phyloP scores from a whole-genome alignment of 225 moss, liverwort and hornwort genomes.

The Physcomitrellopsis africana region DNA sequence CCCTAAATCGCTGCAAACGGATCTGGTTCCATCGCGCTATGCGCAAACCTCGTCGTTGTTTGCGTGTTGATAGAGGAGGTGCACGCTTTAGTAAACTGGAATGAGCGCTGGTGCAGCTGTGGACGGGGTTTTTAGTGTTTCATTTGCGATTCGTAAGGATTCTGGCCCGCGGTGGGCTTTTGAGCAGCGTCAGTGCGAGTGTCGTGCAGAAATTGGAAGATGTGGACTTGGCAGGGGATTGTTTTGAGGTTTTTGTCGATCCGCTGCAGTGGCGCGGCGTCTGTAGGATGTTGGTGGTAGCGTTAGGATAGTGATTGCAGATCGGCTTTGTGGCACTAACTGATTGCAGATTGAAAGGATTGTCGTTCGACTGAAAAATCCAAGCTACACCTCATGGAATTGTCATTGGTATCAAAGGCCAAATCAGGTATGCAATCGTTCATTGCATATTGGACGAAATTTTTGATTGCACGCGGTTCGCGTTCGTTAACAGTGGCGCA shows the following conservation, averaged over 20 bases:
- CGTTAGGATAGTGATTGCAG: constrained; percentile 25
- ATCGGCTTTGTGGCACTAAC: constrained; percentile 17
- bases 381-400: constrained; percentile 54
- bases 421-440: constrained; percentile 52
- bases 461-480: background rate
- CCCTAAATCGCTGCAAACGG: constrained; percentile 21
- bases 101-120: constrained; percentile 9
- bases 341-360: constrained; percentile 10
- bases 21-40: background rate
- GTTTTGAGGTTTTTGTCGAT: constrained; percentile 5
- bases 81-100: background rate
- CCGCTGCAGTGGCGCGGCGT: constrained; percentile 15
- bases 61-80: too few species aligned
- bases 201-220: constrained; percentile 14
- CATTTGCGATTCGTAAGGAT: background rate
- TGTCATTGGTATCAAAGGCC: constrained; percentile 61
- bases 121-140: background rate
- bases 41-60: constrained; percentile 5
- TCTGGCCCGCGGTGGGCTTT: background rate
- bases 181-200: constrained; percentile 2
- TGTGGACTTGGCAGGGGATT: constrained; percentile 11
- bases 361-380: background rate
- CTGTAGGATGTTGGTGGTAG: constrained; percentile 25
- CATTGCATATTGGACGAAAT: background rate
- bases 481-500: background rate